These are phyloP conservation scores for Agrocybe chaxingu DNA, from an alignment of 768 basidiomycete genomes.

Conservation along the genomic window DNA sequence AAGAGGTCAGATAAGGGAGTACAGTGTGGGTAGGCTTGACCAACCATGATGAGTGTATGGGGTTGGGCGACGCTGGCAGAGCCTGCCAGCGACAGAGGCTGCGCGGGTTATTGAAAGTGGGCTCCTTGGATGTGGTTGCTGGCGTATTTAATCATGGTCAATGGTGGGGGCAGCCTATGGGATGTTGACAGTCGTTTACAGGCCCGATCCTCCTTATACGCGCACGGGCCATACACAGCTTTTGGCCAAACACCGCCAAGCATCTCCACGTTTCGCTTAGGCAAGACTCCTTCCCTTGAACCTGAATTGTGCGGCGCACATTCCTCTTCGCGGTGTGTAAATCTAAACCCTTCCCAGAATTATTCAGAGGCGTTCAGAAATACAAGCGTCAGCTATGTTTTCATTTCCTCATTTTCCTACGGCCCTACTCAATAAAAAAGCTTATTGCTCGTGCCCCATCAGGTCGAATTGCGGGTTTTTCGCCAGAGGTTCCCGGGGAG, in stretches of 20 bases:
- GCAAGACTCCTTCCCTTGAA: too few species aligned
- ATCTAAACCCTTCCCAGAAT: too few species aligned
- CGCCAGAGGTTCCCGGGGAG: conserved; percentile 31
- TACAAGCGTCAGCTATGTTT: not conserved
- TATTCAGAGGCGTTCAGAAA: too few species aligned
- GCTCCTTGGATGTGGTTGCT: conserved; percentile 23
- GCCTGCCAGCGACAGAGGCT: conserved; percentile 58
- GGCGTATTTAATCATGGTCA: conserved; percentile 47
- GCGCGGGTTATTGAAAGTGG: conserved; percentile 47
- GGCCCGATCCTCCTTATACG: conserved; percentile 35
- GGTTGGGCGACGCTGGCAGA: conserved; percentile 28
- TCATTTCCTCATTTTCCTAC: not conserved
- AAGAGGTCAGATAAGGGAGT: not conserved
- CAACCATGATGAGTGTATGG: conserved; percentile 39
- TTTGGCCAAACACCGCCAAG: conserved; percentile 15
- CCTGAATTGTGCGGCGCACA: too few species aligned
- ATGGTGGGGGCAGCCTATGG: conserved; percentile 22
- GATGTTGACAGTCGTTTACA: conserved; percentile 55
- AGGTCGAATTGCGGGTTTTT: conserved; percentile 29
- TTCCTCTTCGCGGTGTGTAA: too few species aligned
- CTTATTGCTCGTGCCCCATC: conserved; percentile 13
- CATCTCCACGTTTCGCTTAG: not conserved
- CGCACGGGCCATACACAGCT: conserved; percentile 37
- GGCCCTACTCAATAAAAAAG: conserved; percentile 1
- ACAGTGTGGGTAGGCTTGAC: conserved; percentile 6